Percentiles rank a stretch among this genome's conserved stretches.
These are phyloP conservation scores for Pseudogymnoascus sp. DNA, from an alignment of 2,329 filamentous ascomycete genomes.

Conservation along the genomic window DNA sequence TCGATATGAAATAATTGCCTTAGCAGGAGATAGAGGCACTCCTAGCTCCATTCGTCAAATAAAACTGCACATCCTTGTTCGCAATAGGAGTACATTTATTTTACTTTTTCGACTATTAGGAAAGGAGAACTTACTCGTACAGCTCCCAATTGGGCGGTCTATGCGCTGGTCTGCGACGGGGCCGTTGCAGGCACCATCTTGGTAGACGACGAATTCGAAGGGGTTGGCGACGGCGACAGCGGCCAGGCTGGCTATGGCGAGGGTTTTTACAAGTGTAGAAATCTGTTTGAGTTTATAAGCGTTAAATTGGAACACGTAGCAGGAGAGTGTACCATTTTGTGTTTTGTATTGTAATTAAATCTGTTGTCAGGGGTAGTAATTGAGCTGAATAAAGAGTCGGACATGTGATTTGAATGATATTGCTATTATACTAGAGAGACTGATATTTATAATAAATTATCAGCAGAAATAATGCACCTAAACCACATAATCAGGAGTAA, in stretches of 20 bases:
- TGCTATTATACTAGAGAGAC: neutral
- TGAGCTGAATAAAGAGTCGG: neutral
- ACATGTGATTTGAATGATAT: neutral
- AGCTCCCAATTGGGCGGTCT: neutral
- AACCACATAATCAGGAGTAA: neutral
- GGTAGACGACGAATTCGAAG: neutral
- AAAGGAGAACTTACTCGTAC: neutral
- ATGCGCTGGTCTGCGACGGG: neutral
- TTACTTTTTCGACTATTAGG: no score
- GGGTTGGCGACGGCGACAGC: neutral
- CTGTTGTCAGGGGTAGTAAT: neutral
- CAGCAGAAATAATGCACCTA: neutral
- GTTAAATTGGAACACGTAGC: neutral
- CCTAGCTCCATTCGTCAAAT: neutral
- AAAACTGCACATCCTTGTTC: neutral
- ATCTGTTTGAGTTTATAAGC: neutral
- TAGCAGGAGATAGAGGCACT: neutral
- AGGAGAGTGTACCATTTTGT: neutral
- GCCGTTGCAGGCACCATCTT: neutral
- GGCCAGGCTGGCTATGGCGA: neutral
- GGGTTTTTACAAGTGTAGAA: neutral
- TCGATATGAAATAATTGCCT: neutral
- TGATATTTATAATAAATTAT: neutral
- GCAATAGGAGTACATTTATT: no score
- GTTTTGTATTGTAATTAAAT: neutral